Base-by-base conservation (phyloP, 768 basidiomycete genomes). In the Auricularia sp. region DNA sequence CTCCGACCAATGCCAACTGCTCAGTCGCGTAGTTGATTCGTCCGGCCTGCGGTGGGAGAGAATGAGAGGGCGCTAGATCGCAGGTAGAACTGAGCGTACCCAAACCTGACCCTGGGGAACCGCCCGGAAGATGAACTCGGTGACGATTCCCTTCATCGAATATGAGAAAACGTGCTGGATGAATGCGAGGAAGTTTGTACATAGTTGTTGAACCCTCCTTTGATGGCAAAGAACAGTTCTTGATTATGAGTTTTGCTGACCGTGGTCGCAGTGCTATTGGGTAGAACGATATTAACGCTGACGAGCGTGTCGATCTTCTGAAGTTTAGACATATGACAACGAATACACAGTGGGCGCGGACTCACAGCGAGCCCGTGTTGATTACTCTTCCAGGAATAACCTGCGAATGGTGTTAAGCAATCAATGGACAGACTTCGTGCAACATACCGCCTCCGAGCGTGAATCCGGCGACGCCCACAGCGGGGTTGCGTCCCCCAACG, bases 131-230 rank as follows among this genome's bases (percentile, higher is more conserved):
- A 21, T 3, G 47, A 51, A 51, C 47, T 51, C 47, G 16, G 47
- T 51, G 21, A 51, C 47, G 1, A n/a, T 18, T 23, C 42, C 21
- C 29, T 36, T 33, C 5, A 35, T 62, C 29, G 34, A 34, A 14
- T 4, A 64, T 3, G 12, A 3, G 21, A 3, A 36, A 54, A 51
- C 36, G 35, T n/a, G 23, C 21, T n/a, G 23, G 44, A 36, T 53
- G 47, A 47, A 12, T 23, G 35, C 43, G 61, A 29, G 29, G 29
- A 29, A 29, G 29, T 29, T 29, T 29, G 29, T 21, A 65, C 64
- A 58, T 62, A 65, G 61, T 65, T 65, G 39, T 65, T 65, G 60
- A 44, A 61, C 3, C 64, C 64, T 21, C 64, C 64, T 58, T 67
- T 61, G 12, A 61, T 43, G 5, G 47, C 7, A 18, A 51, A 51